Evolutionary conservation across 1,284 basidiomycete species (phyloP).

Genomic region (Crucibulum parvulum): DNA sequence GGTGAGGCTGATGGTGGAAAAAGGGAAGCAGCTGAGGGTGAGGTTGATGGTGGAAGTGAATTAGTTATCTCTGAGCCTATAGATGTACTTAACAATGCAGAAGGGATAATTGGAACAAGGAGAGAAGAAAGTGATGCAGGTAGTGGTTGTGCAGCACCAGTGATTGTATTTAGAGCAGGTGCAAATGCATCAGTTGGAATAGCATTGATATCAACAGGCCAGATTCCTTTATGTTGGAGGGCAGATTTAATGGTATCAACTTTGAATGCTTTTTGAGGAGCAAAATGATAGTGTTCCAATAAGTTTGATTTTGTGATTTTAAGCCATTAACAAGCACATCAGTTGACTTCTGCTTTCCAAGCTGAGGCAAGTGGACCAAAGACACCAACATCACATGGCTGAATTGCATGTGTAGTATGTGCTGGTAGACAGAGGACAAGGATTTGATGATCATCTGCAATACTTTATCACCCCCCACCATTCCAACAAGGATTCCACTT

Average conservation of each 20-base stretch:
- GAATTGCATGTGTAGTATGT: slow-evolving; percentile 39
- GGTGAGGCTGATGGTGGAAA: too few species aligned
- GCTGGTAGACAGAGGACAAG: slow-evolving; percentile 36
- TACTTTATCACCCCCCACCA: too few species aligned
- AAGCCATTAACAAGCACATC: slow-evolving; percentile 3
- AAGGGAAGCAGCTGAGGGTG: too few species aligned
- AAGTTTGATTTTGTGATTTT: slow-evolving; percentile 30
- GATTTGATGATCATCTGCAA: slow-evolving; percentile 23
- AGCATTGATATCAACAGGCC: slow-evolving; percentile 33
- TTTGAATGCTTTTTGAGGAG: slow-evolving; percentile 31
- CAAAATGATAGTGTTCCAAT: slow-evolving; percentile 30
- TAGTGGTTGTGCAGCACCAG: slow-evolving; percentile 19
- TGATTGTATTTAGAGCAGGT: slow-evolving; percentile 30
- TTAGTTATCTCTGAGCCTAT: too few species aligned
- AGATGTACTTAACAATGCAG: neutral
- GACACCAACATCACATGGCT: slow-evolving; percentile 37
- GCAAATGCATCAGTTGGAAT: slow-evolving; percentile 23
- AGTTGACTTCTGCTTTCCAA: slow-evolving; percentile 29
- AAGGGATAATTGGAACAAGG: neutral
- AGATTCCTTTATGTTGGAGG: slow-evolving; percentile 40
- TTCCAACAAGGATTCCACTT: too few species aligned
- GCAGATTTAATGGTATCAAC: slow-evolving; percentile 31
- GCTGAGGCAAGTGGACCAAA: slow-evolving; percentile 30
- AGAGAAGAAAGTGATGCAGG: slow-evolving; percentile 17
- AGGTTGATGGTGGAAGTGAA: too few species aligned